phyloP scores from a whole-genome alignment of 345 rosid genomes.

The Heritiera fomes region DNA sequence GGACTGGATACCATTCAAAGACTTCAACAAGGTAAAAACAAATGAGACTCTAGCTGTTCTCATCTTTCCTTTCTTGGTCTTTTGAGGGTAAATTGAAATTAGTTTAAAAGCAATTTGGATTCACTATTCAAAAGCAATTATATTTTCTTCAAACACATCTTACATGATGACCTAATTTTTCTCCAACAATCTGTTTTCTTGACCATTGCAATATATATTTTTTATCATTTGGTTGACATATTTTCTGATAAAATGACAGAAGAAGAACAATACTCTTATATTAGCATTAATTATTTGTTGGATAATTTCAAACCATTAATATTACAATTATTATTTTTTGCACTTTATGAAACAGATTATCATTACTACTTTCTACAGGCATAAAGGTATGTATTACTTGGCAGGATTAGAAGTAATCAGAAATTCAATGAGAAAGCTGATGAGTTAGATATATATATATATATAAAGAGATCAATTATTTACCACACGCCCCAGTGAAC shows the following conservation, averaged over 20 bases:
- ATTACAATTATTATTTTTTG: neutral
- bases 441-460: too few species aligned
- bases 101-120: neutral
- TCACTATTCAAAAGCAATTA: neutral
- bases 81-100: neutral
- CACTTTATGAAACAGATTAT: too few species aligned
- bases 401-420: constrained; percentile 18
- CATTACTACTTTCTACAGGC: neutral
- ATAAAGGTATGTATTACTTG: neutral
- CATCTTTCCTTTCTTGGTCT: neutral
- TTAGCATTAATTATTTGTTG: too few species aligned
- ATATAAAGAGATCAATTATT: constrained; percentile 17
- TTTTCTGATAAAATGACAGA: neutral
- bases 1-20: neutral
- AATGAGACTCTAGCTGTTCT: neutral
- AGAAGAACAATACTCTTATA: too few species aligned
- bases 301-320: too few species aligned
- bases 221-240: neutral
- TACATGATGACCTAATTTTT: neutral
- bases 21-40: neutral
- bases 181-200: neutral
- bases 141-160: neutral
- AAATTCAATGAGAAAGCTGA: constrained; percentile 4
- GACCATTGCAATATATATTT: neutral
- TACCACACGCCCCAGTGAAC: constrained; percentile 90